Evolutionary conservation across 495 filamentous ascomycete species (phyloP).

Genomic region (Daldinia caldariorum): DNA sequence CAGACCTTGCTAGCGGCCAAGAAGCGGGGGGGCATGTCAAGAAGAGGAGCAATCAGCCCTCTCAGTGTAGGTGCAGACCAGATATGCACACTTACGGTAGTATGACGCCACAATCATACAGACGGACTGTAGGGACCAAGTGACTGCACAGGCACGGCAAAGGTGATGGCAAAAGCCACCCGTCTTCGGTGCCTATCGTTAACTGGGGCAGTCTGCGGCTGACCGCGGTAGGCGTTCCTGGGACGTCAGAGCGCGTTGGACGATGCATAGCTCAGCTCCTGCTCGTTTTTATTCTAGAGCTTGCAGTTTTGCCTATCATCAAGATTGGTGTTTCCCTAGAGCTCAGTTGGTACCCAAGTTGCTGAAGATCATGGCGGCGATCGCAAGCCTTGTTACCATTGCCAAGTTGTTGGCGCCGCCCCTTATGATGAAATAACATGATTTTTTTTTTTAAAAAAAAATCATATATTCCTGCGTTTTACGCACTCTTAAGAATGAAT

Average conservation of each 20-base stretch:
- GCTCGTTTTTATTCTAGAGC: not conserved
- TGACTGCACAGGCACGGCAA: slow-evolving; percentile 1
- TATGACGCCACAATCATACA: slow-evolving; percentile 27
- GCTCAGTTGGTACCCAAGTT: not conserved
- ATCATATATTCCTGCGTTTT: not conserved
- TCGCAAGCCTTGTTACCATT: not conserved
- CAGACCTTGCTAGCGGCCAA: slow-evolving; percentile 10
- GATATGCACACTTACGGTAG: slow-evolving; percentile 22
- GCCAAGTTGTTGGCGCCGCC: not conserved
- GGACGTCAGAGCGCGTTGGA: not conserved
- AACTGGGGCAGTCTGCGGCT: not conserved
- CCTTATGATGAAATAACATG: not conserved
- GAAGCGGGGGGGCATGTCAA: slow-evolving; percentile 19
- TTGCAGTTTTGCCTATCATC: not conserved
- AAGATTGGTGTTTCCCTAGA: not conserved
- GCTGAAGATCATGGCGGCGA: not conserved
- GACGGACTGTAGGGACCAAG: not conserved
- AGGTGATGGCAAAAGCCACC: not conserved
- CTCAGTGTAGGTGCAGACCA: slow-evolving; percentile 5
- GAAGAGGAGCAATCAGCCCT: not conserved
- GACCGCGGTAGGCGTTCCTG: not conserved
- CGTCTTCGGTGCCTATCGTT: not conserved
- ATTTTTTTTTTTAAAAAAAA: too few species aligned
- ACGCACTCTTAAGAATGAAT: not conserved
- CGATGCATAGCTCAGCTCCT: not conserved